Evolutionary conservation across 139 green algal species (phyloP), one percentile per base, ranked within the genome.

Genomic region (Volvox reticuliferus): DNA sequence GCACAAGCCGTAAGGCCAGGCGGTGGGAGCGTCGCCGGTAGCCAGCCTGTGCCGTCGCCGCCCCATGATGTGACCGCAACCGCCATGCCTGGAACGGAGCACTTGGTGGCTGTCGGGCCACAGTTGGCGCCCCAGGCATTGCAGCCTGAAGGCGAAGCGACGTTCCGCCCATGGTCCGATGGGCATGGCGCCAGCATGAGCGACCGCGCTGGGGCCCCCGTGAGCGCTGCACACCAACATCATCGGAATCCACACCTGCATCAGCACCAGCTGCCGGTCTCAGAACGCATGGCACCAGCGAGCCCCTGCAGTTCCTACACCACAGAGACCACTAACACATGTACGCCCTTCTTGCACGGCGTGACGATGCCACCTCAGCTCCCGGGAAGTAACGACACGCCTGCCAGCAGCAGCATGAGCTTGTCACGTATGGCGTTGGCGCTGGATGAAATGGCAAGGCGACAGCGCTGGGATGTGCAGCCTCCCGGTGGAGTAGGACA

Each of bases 381-480:
- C 3, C 32, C 12, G 33, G 21, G 21, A 13, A 13, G 28, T 22
- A 73, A 16, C 28, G 79, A 71, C 50, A 75, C 71, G 73, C 50
- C 71, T 44, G n/a, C 37, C 50, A 37, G 55, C 62, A 69, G 87
- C 62, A 68, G 3, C 18, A 75, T 75, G 12, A 71, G 35, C 32
- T 35, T 91, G 35, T 68, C 76, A 13, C 76, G 22, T 0, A 86
- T 91, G 75, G 87, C 87, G 24, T 26, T n/a, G 13, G 30, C 82
- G 62, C 61, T 91, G 22, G 76, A 91, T 20, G 87, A 86, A 35
- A 19, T 86, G 61, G 87, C 87, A 9, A 69, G 86, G 50, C n/a
- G 69, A 44, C 88, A 88, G 44, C 88, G 65, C 22, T 87, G 80
- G 88, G 77, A 82, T n/a, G 19, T 80, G n/a, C 69, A 73, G 65